These are phyloP conservation scores for Colletotrichum nymphaeae DNA, from an alignment of 2,329 filamentous ascomycete species.

Conservation along the genomic window DNA sequence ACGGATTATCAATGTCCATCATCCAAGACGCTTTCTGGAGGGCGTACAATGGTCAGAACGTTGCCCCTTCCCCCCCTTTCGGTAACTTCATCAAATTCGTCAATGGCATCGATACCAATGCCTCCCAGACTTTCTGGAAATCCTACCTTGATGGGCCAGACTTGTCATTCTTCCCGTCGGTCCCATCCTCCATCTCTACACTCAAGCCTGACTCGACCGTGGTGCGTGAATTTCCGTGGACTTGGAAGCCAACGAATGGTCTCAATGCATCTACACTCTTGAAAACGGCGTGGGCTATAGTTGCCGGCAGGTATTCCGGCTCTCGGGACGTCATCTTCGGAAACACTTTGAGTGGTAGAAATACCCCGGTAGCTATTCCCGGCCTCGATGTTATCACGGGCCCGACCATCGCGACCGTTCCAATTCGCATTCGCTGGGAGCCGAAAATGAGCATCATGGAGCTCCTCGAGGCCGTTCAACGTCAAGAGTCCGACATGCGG, in stretches of 20 bases:
- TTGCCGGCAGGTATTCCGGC: conserved; percentile 49
- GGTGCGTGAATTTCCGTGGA: background rate
- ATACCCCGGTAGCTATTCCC: background rate
- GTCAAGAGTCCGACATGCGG: conserved; percentile 39
- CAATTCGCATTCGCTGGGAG: background rate
- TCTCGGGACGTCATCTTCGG: conserved; percentile 52
- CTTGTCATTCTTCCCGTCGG: background rate
- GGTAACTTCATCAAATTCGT: background rate
- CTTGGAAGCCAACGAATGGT: background rate
- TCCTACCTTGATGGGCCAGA: background rate
- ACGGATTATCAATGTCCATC: background rate
- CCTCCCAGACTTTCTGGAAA: background rate
- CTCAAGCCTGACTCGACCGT: background rate
- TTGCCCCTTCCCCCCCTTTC: background rate
- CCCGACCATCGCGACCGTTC: background rate
- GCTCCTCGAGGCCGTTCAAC: background rate
- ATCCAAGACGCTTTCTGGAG: background rate
- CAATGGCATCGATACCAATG: background rate
- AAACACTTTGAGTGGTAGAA: conserved; percentile 47
- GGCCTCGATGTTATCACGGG: background rate
- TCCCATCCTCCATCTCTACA: background rate
- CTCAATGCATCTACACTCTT: conserved; percentile 34
- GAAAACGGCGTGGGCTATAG: conserved; percentile 54
- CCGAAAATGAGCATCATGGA: background rate
- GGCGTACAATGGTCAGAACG: background rate